These are phyloP conservation scores for Moricandia moricandioides DNA, from an alignment of 345 rosid genomes.

Conservation along the genomic window DNA sequence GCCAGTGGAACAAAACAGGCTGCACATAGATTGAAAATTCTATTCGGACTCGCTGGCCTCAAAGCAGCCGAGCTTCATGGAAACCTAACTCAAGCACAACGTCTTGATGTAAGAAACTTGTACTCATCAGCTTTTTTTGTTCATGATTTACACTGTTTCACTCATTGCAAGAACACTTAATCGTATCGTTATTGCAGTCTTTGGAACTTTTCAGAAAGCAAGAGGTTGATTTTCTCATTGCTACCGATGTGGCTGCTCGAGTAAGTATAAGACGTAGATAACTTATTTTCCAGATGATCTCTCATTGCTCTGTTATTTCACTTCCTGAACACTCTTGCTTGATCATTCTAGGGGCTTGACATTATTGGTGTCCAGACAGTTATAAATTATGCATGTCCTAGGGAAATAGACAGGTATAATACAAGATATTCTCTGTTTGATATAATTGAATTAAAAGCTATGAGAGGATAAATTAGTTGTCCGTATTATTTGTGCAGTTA, in stretches of 20 bases:
- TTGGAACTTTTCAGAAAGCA: slow-evolving; percentile 91
- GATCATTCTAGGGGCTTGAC: slow-evolving; percentile 72
- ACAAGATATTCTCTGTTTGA: not conserved
- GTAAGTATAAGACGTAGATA: slow-evolving; percentile 46
- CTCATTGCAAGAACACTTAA: slow-evolving; percentile 16
- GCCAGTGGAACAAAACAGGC: slow-evolving; percentile 92
- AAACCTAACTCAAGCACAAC: slow-evolving; percentile 94
- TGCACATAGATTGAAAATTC: slow-evolving; percentile 91
- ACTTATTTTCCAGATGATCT: not conserved
- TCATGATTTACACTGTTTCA: not conserved
- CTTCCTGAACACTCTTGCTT: slow-evolving; percentile 18
- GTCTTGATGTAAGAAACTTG: slow-evolving; percentile 76
- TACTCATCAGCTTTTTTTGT: not conserved
- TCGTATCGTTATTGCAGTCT: slow-evolving; percentile 50
- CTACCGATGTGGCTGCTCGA: slow-evolving; percentile 96
- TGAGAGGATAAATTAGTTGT: not conserved
- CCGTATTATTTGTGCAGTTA: slow-evolving; percentile 50
- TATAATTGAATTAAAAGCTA: not conserved
- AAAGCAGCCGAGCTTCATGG: slow-evolving; percentile 98
- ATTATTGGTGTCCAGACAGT: slow-evolving; percentile 96
- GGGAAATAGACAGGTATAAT: slow-evolving; percentile 78
- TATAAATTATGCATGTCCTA: slow-evolving; percentile 94
- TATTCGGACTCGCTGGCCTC: slow-evolving; percentile 76
- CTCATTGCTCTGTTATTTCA: slow-evolving; percentile 7
- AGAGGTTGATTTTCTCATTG: slow-evolving; percentile 86